Evolutionary conservation across 2,329 filamentous ascomycete genomes (phyloP).

Genomic region (Microsporum canis): DNA sequence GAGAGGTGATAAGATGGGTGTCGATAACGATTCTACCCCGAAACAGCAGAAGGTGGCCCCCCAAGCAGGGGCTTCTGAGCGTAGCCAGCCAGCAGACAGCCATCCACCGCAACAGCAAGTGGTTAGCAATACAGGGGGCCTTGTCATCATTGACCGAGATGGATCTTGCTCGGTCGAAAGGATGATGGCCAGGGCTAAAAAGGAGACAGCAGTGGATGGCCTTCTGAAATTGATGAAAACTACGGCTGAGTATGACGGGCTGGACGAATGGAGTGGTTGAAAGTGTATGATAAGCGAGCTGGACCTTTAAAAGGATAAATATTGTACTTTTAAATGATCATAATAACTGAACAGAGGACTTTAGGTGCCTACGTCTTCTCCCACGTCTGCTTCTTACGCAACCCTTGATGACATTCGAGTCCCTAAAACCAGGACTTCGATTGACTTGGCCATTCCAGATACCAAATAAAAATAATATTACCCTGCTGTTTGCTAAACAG

Average conservation of each 20-base stretch:
- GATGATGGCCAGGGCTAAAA: constrained; percentile 20
- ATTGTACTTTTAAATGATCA: neutral
- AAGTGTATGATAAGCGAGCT: neutral
- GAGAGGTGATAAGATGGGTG: neutral
- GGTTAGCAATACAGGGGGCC: neutral
- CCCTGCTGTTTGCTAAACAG: neutral
- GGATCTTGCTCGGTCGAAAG: constrained; percentile 15
- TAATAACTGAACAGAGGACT: neutral
- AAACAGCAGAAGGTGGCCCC: neutral
- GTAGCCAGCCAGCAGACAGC: neutral
- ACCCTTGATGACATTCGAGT: neutral
- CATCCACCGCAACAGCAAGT: neutral
- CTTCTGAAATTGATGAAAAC: constrained; percentile 32
- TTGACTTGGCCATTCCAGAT: neutral
- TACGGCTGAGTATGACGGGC: constrained; percentile 19
- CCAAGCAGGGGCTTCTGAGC: neutral
- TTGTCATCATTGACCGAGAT: constrained; percentile 11
- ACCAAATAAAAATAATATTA: neutral
- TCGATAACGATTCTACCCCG: neutral
- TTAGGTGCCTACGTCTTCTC: neutral
- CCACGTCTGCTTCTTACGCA: neutral
- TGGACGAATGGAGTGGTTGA: constrained; percentile 10
- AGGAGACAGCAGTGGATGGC: constrained; percentile 30
- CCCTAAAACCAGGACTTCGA: neutral
- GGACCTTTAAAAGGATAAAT: neutral